Evolutionary conservation across 2,329 filamentous ascomycete genomes (phyloP), one percentile per base, ranked within the genome.

Genomic region (Diaporthe australafricana): DNA sequence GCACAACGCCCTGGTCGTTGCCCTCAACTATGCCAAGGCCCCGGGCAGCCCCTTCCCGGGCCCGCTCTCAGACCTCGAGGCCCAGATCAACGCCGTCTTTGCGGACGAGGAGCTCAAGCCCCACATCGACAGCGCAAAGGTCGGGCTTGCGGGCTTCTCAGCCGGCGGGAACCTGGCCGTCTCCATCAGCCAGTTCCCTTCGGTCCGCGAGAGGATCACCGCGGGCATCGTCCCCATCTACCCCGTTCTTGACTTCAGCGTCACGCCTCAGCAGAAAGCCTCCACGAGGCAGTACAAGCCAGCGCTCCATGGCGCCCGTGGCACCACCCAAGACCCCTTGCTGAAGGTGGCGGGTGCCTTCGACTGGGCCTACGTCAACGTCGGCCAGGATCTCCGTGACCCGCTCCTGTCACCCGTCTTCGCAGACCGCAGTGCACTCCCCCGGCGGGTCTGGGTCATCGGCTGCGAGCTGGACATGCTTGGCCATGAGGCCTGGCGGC

Each of bases 131-230:
- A 74, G 76, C 9, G 67, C 74, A 2, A 79, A 78, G 32, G 80
- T 88, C 5, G 82, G 82, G 0, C 74, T 89, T 1, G 81, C 78
- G 3, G 87, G 87, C 17, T 89, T 86, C 78, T 87, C 84, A 38
- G 87, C 87, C 0, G 87, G 87, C 27, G 87, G 83, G 1, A 88
- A 86, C 76, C 79, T 89, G 1, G 74, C 83, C 1, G 77, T 88
- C 1, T 77, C 81, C 20, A 82, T 81, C 0, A 76, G 81, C 16
- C 84, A 87, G 75, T 75, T 84, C 20, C 80, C 81, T 0, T 77
- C 74, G 16, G 74, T 87, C 38, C 76, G 77, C 40, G 77, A 76
- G 3, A 76, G 75, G n/a, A 70, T 81, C 32, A 73, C 68, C 16
- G 86, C 83, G 0, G 79, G 72, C 14, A 57, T 83, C 0, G 76